phyloP scores from a whole-genome alignment of 2,329 filamentous ascomycete species.

The Nothophoma quercina region DNA sequence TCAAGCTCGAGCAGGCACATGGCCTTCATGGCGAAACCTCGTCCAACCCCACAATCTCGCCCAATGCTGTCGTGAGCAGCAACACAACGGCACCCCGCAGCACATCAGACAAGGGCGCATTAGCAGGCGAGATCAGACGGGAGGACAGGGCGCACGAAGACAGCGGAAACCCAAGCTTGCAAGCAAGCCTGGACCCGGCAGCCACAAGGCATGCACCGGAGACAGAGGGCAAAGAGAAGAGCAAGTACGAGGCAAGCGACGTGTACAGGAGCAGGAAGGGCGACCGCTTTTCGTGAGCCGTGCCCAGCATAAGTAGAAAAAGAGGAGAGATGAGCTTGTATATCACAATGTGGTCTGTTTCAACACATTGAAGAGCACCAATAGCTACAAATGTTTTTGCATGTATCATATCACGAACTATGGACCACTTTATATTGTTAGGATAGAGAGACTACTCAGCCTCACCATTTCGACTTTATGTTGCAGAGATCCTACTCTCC shows the following conservation, averaged over 20 bases:
- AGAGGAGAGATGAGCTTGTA: not conserved
- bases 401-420: conserved; percentile 18
- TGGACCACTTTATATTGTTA: too few species aligned
- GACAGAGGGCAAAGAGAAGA: conserved; percentile 75
- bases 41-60: conserved; percentile 19
- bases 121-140: conserved; percentile 16
- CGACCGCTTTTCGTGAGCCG: conserved; percentile 71
- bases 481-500: too few species aligned
- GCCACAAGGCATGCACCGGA: conserved; percentile 81
- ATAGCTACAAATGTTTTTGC: not conserved
- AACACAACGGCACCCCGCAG: conserved; percentile 21
- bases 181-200: conserved; percentile 81
- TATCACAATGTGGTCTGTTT: not conserved
- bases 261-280: conserved; percentile 83
- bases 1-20: conserved; percentile 41
- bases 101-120: conserved; percentile 14
- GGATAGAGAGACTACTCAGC: too few species aligned
- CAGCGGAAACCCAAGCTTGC: conserved; percentile 68
- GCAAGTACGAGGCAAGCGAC: conserved; percentile 84
- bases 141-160: conserved; percentile 20
- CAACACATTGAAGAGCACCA: not conserved
- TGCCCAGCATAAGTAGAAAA: too few species aligned
- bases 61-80: conserved; percentile 17
- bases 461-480: too few species aligned
- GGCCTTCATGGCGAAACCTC: conserved; percentile 6